Evolutionary conservation across 2,329 filamentous ascomycete species (phyloP).

Genomic region (Penicillium capsulatum): DNA sequence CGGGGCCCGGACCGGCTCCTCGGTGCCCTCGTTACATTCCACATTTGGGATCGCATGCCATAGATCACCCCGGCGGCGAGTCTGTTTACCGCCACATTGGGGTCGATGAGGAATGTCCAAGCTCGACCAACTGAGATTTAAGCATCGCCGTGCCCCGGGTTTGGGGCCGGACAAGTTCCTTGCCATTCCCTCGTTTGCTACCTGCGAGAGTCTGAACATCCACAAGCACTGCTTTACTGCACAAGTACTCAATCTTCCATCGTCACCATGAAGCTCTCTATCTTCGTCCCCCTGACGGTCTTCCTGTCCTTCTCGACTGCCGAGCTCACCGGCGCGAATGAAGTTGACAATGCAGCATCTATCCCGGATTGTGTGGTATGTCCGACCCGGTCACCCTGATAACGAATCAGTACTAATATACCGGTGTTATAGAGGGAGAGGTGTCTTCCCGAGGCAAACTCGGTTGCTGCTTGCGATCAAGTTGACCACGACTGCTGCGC

Average conservation of each 20-base stretch:
- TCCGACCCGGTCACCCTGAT: neutral
- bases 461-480: neutral
- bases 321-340: neutral
- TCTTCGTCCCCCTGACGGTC: constrained; percentile 7
- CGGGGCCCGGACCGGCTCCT: no score
- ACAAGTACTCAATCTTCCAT: neutral
- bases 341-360: neutral
- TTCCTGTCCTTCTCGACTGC: constrained; percentile 9
- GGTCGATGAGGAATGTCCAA: neutral
- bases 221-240: no score
- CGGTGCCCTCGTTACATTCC: no score
- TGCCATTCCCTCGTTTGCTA: neutral
- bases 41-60: neutral
- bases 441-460: no score
- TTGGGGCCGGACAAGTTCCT: neutral
- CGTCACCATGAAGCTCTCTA: constrained; percentile 9
- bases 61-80: neutral
- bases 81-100: neutral
- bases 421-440: no score
- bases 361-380: constrained; percentile 4
- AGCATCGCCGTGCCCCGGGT: neutral
- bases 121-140: neutral
- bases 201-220: neutral
- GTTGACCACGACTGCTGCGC: constrained; percentile 10
- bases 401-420: neutral